phyloP scores from a whole-genome alignment of 2,329 filamentous ascomycete species.

The Cordyceps cicadae region DNA sequence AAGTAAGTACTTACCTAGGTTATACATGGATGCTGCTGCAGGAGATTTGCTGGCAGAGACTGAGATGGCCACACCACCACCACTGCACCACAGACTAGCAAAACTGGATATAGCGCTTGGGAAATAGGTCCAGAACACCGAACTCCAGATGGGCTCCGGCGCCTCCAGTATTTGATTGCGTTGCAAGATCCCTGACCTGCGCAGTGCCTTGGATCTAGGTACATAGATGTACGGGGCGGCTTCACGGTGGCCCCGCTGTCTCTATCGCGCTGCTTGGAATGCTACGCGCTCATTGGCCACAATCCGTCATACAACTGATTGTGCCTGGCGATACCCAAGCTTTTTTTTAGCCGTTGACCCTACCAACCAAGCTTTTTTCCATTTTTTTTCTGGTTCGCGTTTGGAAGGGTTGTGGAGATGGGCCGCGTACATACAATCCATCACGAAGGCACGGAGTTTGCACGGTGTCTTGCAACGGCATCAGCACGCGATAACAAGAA shows the following conservation, averaged over 20 bases:
- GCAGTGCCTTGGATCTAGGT: too few species aligned
- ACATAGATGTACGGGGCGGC: too few species aligned
- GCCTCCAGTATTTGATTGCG: too few species aligned
- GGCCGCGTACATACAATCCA: not conserved
- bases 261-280: constrained; percentile 19
- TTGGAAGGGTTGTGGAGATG: not conserved
- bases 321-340: not conserved
- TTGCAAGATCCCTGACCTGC: too few species aligned
- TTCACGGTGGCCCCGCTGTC: constrained; percentile 4
- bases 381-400: not conserved
- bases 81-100: not conserved
- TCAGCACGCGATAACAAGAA: not conserved
- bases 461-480: not conserved
- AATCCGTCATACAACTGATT: not conserved
- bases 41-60: too few species aligned
- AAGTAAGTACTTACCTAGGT: too few species aligned
- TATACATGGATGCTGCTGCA: not conserved
- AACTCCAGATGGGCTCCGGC: not conserved
- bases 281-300: constrained; percentile 18
- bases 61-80: not conserved
- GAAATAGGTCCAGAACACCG: not conserved
- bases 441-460: not conserved
- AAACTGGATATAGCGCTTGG: not conserved
- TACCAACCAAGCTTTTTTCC: not conserved
- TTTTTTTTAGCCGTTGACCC: too few species aligned